phyloP scores from a whole-genome alignment of 768 basidiomycete genomes.

The Lepiota brunneoincarnata region DNA sequence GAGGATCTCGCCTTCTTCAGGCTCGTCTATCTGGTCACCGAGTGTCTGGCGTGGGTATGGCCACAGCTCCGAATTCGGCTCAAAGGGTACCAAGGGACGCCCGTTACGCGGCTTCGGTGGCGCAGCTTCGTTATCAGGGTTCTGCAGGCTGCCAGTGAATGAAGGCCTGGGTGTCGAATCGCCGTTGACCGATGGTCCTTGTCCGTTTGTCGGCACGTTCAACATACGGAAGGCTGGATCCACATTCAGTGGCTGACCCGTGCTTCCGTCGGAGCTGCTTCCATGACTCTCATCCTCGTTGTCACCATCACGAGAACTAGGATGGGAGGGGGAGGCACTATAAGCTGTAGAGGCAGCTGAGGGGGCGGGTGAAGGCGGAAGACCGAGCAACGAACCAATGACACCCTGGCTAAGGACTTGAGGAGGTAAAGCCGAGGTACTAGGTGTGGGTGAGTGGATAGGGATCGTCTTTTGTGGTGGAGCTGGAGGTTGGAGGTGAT shows the following conservation, averaged over 20 bases:
- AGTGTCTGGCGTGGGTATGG: conserved; percentile 56
- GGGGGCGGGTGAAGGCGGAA: conserved; percentile 40
- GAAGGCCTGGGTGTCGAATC: conserved; percentile 19
- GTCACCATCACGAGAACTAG: conserved; percentile 55
- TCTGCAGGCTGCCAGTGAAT: conserved; percentile 4
- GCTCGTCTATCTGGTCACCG: conserved; percentile 32
- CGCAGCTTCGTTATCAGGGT: neutral
- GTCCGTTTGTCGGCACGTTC: neutral
- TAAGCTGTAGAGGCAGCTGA: conserved; percentile 32
- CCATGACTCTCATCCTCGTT: conserved; percentile 47
- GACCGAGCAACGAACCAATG: conserved; percentile 60
- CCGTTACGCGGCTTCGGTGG: conserved; percentile 22
- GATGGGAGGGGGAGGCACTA: conserved; percentile 32
- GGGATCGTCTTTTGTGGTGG: conserved; percentile 25
- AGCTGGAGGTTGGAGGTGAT: conserved; percentile 4
- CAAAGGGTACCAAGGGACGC: conserved; percentile 57
- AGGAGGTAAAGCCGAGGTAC: conserved; percentile 46
- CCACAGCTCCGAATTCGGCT: conserved; percentile 66
- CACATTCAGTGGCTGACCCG: conserved; percentile 14
- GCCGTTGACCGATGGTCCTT: neutral
- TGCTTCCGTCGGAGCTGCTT: conserved; percentile 26
- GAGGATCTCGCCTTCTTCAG: conserved; percentile 59
- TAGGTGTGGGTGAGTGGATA: conserved; percentile 53
- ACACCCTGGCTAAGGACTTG: conserved; percentile 74
- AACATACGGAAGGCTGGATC: conserved; percentile 20